phyloP scores from a whole-genome alignment of 176 grass and related monocot genomes.

The Miscanthus lutarioriparius region DNA sequence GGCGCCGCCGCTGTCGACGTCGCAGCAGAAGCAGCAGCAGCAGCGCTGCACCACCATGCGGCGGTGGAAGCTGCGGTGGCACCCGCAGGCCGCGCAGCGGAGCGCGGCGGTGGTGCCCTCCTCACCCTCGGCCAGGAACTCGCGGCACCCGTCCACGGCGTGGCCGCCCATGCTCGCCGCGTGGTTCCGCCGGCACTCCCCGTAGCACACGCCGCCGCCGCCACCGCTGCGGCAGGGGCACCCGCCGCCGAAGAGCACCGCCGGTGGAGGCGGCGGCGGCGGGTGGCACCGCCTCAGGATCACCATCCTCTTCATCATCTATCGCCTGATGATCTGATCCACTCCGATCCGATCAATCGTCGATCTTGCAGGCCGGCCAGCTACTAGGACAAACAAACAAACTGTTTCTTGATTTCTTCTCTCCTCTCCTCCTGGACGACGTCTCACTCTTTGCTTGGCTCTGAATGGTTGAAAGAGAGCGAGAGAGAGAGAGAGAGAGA shows the following conservation, averaged over 20 bases:
- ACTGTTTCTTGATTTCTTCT: background rate
- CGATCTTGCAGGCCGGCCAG: background rate
- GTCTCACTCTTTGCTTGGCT: background rate
- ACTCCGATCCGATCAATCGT: background rate
- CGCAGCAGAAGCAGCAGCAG: slow-evolving; percentile 29
- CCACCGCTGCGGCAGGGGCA: background rate
- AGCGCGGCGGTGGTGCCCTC: slow-evolving; percentile 64
- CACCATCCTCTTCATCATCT: slow-evolving; percentile 44
- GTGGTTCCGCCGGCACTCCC: slow-evolving; percentile 70
- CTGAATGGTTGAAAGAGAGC: background rate
- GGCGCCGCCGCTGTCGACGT: background rate
- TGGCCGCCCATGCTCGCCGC: slow-evolving; percentile 70
- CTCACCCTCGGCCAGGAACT: slow-evolving; percentile 65
- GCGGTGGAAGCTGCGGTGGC: slow-evolving; percentile 79
- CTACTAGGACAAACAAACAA: background rate
- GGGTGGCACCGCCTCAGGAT: slow-evolving; percentile 43
- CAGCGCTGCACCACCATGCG: slow-evolving; percentile 39
- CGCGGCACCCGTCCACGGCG: slow-evolving; percentile 71
- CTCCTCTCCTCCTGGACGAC: background rate
- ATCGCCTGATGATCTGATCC: background rate
- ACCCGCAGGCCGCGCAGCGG: slow-evolving; percentile 65
- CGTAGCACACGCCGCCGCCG: slow-evolving; percentile 37
- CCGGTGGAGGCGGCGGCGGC: background rate
- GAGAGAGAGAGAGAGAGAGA: background rate
- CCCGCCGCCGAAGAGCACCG: background rate